Evolutionary conservation across 169 alveolate genomes (phyloP).

Genomic region (Eimeria necatrix): DNA sequence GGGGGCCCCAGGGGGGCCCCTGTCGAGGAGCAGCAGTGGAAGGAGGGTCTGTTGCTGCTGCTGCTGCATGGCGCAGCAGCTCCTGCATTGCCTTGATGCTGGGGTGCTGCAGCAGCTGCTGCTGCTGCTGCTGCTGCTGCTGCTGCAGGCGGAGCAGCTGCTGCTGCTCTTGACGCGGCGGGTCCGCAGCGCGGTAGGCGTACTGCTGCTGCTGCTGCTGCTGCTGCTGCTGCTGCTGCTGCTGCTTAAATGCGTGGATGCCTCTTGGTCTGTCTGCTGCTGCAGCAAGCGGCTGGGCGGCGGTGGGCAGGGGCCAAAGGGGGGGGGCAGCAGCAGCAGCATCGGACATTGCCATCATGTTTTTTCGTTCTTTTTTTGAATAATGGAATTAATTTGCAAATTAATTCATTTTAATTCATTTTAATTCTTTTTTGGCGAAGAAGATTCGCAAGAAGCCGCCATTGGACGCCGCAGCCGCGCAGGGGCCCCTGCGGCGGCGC

Average conservation of each 20-base stretch:
- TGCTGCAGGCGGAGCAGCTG: neutral
- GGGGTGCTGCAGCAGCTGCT: conserved; percentile 9
- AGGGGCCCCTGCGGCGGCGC: no score
- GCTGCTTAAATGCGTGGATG: neutral
- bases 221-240: conserved; percentile 3
- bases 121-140: conserved; percentile 8
- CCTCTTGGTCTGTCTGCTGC: conserved; percentile 21
- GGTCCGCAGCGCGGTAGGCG: no score
- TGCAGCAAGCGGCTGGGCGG: neutral
- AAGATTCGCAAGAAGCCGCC: no score
- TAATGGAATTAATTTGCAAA: no score
- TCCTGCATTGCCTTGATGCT: neutral
- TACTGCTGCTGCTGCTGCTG: conserved; percentile 10
- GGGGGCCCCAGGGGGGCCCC: neutral
- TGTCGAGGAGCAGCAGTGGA: neutral
- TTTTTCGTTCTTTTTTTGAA: no score
- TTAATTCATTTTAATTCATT: no score
- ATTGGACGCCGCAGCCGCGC: no score
- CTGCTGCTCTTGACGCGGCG: neutral
- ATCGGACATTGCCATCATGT: conserved; percentile 42
- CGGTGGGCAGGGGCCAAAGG: neutral
- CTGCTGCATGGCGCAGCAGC: conserved; percentile 16
- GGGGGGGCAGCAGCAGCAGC: conserved; percentile 24
- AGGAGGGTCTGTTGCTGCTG: neutral
- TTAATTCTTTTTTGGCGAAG: no score